Evolutionary conservation across 164 flowering plant species (phyloP).

Genomic region (Liriodendron chinense): DNA sequence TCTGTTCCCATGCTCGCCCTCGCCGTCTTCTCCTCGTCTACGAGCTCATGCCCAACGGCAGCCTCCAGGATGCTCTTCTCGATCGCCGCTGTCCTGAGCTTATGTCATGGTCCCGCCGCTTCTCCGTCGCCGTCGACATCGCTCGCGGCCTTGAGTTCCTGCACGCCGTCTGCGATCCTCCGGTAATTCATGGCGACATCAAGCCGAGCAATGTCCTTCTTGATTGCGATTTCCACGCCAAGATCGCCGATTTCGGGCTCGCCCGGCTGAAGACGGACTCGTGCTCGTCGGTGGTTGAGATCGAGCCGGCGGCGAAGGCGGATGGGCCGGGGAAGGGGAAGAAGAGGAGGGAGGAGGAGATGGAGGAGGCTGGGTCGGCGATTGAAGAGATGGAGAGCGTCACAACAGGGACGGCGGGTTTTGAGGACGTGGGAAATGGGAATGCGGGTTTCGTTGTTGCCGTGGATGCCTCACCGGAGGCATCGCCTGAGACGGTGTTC

Average conservation of each 20-base stretch:
- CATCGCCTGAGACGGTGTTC: constrained; percentile 35
- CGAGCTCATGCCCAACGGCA: constrained; percentile 77
- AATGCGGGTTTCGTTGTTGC: not conserved
- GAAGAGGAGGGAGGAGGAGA: constrained; percentile 17
- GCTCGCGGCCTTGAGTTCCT: constrained; percentile 65
- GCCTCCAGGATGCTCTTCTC: constrained; percentile 77
- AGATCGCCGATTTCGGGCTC: constrained; percentile 83
- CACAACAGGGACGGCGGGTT: constrained; percentile 25
- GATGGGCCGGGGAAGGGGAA: constrained; percentile 5
- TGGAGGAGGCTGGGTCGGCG: constrained; percentile 64
- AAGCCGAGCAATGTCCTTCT: constrained; percentile 84
- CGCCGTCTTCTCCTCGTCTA: constrained; percentile 56
- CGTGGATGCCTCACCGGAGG: constrained; percentile 24
- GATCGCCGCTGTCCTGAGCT: constrained; percentile 61
- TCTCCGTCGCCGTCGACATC: constrained; percentile 38
- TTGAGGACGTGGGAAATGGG: constrained; percentile 54
- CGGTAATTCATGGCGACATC: constrained; percentile 85
- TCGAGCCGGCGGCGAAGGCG: constrained; percentile 15
- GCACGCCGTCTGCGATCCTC: constrained; percentile 60
- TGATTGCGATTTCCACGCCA: constrained; percentile 60
- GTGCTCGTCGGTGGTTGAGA: constrained; percentile 11
- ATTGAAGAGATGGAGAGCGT: constrained; percentile 76
- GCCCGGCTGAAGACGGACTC: constrained; percentile 53
- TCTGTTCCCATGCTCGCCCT: constrained; percentile 38
- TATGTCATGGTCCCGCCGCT: constrained; percentile 61